Conservation (phyloP, 2,329 filamentous ascomycete species). For the Ophiostoma sp. region DNA sequence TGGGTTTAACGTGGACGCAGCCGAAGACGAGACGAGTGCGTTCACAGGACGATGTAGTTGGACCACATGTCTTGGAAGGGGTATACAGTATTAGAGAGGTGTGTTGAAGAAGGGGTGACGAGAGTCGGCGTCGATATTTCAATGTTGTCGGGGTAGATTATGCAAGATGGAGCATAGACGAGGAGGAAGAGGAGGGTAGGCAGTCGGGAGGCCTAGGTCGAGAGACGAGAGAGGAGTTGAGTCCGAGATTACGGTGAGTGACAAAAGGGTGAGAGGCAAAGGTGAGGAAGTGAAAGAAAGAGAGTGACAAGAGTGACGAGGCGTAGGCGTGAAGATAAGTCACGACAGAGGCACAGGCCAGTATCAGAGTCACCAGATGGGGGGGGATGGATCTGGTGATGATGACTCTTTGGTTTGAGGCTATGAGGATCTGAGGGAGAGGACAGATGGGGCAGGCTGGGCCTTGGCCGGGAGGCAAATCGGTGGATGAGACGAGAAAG, state of each 20-base stretch:
- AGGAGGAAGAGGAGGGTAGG: neutral
- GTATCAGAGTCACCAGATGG: constrained; percentile 16
- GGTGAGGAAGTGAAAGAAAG: constrained; percentile 13
- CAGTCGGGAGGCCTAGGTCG: constrained; percentile 14
- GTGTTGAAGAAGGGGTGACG: neutral
- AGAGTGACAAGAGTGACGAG: constrained; percentile 17
- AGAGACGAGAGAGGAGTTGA: neutral
- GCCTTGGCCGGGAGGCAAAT: constrained; percentile 5
- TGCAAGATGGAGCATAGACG: constrained; percentile 19
- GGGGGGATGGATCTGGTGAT: constrained; percentile 13
- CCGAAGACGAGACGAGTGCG: constrained; percentile 22
- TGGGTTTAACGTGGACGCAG: constrained; percentile 24
- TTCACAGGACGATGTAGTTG: constrained; percentile 24
- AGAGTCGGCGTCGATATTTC: neutral
- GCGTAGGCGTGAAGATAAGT: constrained; percentile 19
- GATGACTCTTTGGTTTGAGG: constrained; percentile 25
- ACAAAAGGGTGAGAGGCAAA: neutral
- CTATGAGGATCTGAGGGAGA: constrained; percentile 10
- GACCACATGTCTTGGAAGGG: constrained; percentile 22
- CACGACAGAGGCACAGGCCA: constrained; percentile 6
- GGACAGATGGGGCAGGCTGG: constrained; percentile 13
- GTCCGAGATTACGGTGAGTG: neutral
- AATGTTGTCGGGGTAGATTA: neutral
- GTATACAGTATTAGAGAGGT: neutral
- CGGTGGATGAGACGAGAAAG: constrained; percentile 19